A percentile compares a stretch with the other conserved stretches of the same genome.
These are phyloP conservation scores for Paraleonurus japonicus DNA, from an alignment of 257 asterid genomes.

Conservation along the genomic window DNA sequence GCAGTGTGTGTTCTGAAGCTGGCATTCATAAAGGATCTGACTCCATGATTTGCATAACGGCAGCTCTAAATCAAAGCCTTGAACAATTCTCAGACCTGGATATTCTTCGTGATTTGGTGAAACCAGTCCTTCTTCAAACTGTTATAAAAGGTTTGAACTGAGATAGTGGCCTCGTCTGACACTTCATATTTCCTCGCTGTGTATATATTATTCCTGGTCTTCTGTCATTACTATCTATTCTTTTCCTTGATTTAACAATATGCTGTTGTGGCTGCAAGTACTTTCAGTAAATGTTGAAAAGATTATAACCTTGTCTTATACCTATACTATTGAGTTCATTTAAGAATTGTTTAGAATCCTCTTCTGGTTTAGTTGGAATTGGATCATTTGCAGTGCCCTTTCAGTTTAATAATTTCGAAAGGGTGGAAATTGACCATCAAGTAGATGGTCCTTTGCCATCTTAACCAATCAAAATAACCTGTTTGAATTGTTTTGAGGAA, in stretches of 20 bases:
- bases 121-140: constrained; percentile 71
- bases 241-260: background rate
- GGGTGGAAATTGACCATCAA: constrained; percentile 6
- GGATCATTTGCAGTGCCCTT: background rate
- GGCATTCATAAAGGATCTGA: constrained; percentile 26
- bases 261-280: constrained; percentile 3
- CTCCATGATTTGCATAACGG: constrained; percentile 58
- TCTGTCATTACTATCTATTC: background rate
- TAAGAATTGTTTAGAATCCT: background rate
- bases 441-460: background rate
- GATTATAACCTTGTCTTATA: background rate
- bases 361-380: background rate
- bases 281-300: background rate
- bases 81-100: constrained; percentile 32
- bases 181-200: background rate
- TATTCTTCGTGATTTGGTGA: constrained; percentile 60
- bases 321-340: background rate
- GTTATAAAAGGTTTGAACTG: constrained; percentile 67
- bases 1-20: constrained; percentile 61
- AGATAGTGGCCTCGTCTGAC: constrained; percentile 3
- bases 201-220: constrained; percentile 5
- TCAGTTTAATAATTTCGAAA: background rate
- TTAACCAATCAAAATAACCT: background rate
- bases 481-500: constrained; percentile 9
- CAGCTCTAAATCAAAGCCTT: constrained; percentile 40